Evolutionary conservation across 2,329 filamentous ascomycete genomes (phyloP).

Genomic region (Cordyceps militaris): DNA sequence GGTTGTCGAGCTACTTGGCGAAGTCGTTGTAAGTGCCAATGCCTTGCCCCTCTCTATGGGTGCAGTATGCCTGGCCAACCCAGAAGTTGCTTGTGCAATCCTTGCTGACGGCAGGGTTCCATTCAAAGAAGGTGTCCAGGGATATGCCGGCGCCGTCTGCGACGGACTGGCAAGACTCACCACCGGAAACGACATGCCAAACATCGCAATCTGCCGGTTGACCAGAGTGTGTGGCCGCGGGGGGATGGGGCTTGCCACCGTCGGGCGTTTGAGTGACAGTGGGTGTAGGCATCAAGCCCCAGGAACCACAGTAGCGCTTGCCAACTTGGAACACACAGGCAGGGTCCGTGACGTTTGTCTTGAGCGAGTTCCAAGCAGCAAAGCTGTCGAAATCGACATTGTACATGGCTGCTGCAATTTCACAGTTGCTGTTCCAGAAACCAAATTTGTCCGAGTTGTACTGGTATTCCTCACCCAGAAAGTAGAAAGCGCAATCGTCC

Average conservation of each 20-base stretch:
- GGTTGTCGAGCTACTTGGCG: too few relatives aligned
- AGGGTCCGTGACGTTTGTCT: slow-evolving; percentile 10
- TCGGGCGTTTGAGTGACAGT: neutral
- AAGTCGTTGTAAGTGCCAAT: too few relatives aligned
- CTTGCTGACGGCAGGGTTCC: slow-evolving; percentile 13
- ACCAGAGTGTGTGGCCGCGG: slow-evolving; percentile 15
- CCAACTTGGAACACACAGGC: neutral
- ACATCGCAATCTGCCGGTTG: slow-evolving; percentile 16
- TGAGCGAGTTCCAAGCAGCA: slow-evolving; percentile 17
- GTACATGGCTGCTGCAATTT: slow-evolving; percentile 14
- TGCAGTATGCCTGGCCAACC: slow-evolving; percentile 21
- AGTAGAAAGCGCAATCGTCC: slow-evolving; percentile 12
- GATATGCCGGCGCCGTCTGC: slow-evolving; percentile 11
- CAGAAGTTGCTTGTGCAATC: slow-evolving; percentile 21
- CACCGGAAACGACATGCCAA: slow-evolving; percentile 15
- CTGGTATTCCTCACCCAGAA: slow-evolving; percentile 15
- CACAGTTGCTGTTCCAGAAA: slow-evolving; percentile 15
- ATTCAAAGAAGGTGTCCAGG: slow-evolving; percentile 15
- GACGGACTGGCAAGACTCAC: slow-evolving; percentile 15
- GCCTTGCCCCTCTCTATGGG: neutral
- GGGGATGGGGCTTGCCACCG: slow-evolving; percentile 1
- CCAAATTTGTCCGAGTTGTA: neutral
- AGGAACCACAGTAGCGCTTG: slow-evolving; percentile 3
- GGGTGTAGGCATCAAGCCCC: neutral
- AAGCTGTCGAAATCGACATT: slow-evolving; percentile 14